These are phyloP conservation scores for Davidsoniella virescens DNA, from an alignment of 2,329 filamentous ascomycete genomes.

Conservation along the genomic window DNA sequence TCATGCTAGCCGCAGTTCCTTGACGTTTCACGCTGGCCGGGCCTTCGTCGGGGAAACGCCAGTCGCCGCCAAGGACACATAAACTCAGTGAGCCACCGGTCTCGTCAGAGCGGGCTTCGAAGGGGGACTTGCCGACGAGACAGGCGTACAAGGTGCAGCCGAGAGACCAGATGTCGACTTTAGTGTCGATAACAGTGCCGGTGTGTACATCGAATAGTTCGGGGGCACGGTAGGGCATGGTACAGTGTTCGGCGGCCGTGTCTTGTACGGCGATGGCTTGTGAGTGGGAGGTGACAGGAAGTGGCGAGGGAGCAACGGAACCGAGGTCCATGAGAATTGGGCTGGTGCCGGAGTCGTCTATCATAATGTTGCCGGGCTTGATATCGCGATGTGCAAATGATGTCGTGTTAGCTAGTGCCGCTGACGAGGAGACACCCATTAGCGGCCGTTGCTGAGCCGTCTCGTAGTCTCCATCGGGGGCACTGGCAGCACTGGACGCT, in stretches of 20 bases:
- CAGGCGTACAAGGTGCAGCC: constrained; percentile 97
- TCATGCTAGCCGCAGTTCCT: constrained; percentile 17
- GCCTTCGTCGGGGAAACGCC: constrained; percentile 87
- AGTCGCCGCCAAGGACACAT: constrained; percentile 85
- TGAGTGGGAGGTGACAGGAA: constrained; percentile 76
- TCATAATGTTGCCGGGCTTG: constrained; percentile 99
- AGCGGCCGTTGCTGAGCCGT: constrained; percentile 64
- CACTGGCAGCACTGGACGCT: constrained; percentile 16
- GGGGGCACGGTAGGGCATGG: constrained; percentile 95
- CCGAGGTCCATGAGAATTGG: constrained; percentile 97
- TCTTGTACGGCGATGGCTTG: constrained; percentile 87
- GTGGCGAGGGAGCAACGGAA: constrained; percentile 73
- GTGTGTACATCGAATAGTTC: constrained; percentile 98
- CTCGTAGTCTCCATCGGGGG: constrained; percentile 50
- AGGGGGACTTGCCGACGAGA: constrained; percentile 88
- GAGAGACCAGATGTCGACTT: constrained; percentile 94
- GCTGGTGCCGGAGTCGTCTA: constrained; percentile 71
- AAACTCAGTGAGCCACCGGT: constrained; percentile 86
- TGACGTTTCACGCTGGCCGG: constrained; percentile 36
- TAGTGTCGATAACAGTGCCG: constrained; percentile 78
- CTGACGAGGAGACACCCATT: constrained; percentile 63
- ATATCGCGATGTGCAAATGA: constrained; percentile 94
- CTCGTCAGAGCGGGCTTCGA: constrained; percentile 90
- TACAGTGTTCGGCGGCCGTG: constrained; percentile 86
- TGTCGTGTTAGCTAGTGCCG: constrained; percentile 50